Base-by-base conservation (phyloP, 441 rosid genomes). In the Biscutella auriculata region DNA sequence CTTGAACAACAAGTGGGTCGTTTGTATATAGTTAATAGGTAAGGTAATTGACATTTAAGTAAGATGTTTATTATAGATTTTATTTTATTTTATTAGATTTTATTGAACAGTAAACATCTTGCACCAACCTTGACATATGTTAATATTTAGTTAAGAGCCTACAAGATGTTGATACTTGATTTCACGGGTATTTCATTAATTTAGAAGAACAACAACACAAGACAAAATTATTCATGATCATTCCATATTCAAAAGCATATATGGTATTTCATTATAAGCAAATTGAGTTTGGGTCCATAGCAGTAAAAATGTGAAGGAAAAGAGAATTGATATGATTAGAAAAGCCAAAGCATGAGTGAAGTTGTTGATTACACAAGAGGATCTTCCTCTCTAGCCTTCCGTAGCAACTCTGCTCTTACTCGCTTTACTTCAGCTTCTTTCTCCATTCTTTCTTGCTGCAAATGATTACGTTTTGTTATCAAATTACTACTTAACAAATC, bases 351-450 rank as follows among this genome's bases (percentile, higher is more conserved):
- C 36, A 58, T 27, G 19, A 37, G 37, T 11, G 25, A 42, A 27
- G 42, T 42, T 9, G 42, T 42, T 9, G 34, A 48, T 68, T 50
- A 68, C 8, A 71, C 69, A 57, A 82, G 80, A 39, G 84, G 57
- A 54, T 77, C 83, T 60, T 66, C 79, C 39, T 79, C 73, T 66
- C 73, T 82, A 27, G 80, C 80, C 30, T 78, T 79, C 57, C 63
- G 77, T 43, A 77, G 63, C 65, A 86, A 57, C 75, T 80, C 82
- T 66, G 76, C 91, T 58, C 95, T 79, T 23, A 83, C 82, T 48
- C 88, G 75, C 76, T 60, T 80, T 42, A 83, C 70, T 75, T 83
- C 87, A 2, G 83, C 90, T 76, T 80, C 91, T 65, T 67, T 84
- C 72, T 83, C 95, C 82, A 82, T 5, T 65, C 85, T 76, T 71